Evolutionary conservation across 495 filamentous ascomycete genomes (phyloP).

Genomic region (Immersiella caudata): DNA sequence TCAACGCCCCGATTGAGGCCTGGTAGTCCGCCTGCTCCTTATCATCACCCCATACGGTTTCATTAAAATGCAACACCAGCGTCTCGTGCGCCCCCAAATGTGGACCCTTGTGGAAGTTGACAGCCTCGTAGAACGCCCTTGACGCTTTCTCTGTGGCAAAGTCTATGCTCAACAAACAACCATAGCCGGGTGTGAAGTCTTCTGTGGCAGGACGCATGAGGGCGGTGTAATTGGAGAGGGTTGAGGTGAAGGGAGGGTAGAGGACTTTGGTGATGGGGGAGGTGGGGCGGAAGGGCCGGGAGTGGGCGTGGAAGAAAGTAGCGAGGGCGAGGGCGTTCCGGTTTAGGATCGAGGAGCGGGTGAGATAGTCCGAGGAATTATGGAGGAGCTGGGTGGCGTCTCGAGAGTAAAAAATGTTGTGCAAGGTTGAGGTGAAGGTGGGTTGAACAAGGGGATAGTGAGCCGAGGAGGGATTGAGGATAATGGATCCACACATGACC

Average conservation of each 20-base stretch:
- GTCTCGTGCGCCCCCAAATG: conserved; percentile 54
- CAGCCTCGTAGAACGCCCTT: conserved; percentile 45
- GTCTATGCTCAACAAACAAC: conserved; percentile 46
- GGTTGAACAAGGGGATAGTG: conserved; percentile 36
- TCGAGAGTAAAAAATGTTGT: conserved; percentile 43
- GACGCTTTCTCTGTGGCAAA: conserved; percentile 39
- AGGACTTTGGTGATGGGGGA: conserved; percentile 41
- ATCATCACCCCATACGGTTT: conserved; percentile 37
- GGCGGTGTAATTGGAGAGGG: conserved; percentile 36
- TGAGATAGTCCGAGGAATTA: conserved; percentile 47
- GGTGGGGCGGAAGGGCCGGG: conserved; percentile 20
- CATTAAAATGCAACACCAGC: conserved; percentile 46
- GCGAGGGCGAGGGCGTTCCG: conserved; percentile 47
- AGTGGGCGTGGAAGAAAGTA: conserved; percentile 33
- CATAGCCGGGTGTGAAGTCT: conserved; percentile 35
- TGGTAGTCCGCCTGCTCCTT: conserved; percentile 27
- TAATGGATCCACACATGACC: conserved; percentile 51
- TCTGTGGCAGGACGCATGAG: conserved; percentile 34
- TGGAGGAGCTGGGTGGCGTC: conserved; percentile 47
- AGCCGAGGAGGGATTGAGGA: conserved; percentile 44
- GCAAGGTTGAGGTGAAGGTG: conserved; percentile 34
- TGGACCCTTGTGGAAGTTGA: conserved; percentile 47
- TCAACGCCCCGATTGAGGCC: conserved; percentile 34
- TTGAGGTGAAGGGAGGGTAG: conserved; percentile 44
- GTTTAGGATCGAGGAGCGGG: conserved; percentile 45